A percentile compares a stretch with the other conserved stretches of the same genome.
Conservation (phyloP, 2,329 filamentous ascomycete genomes). For the Fusarium poae region DNA sequence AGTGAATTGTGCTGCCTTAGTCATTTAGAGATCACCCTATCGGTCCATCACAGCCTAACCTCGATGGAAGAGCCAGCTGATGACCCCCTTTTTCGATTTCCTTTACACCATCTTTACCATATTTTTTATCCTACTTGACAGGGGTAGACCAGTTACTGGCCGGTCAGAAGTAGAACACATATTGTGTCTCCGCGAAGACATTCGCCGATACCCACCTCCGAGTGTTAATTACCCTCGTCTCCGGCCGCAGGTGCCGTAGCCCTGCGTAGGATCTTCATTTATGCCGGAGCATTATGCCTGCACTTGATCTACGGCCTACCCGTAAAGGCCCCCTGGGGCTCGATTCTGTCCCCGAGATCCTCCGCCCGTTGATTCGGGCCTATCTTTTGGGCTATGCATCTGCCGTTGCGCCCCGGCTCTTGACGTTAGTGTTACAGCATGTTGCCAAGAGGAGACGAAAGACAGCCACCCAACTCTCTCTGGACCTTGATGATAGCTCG, state of each 20-base stretch:
- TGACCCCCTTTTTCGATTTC: constrained; percentile 24
- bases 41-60: no score
- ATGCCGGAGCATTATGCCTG: constrained; percentile 37
- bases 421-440: constrained; percentile 67
- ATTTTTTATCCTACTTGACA: constrained; percentile 32
- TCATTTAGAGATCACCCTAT: no score
- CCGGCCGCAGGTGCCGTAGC: constrained; percentile 45
- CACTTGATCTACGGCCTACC: constrained; percentile 30
- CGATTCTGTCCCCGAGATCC: constrained; percentile 59
- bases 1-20: no score
- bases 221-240: constrained; percentile 21
- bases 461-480: constrained; percentile 41
- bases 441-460: constrained; percentile 56
- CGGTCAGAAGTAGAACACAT: constrained; percentile 29
- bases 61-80: no score
- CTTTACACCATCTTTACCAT: constrained; percentile 43
- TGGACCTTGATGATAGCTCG: constrained; percentile 48
- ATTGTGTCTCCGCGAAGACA: constrained; percentile 40
- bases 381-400: constrained; percentile 73
- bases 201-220: constrained; percentile 36
- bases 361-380: constrained; percentile 70
- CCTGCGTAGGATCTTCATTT: constrained; percentile 35
- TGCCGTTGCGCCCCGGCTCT: constrained; percentile 67
- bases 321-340: constrained; percentile 46
- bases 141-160: constrained; percentile 39